Evolutionary conservation across 2,329 filamentous ascomycete species (phyloP).

Genomic region (Fusarium caatingaense): DNA sequence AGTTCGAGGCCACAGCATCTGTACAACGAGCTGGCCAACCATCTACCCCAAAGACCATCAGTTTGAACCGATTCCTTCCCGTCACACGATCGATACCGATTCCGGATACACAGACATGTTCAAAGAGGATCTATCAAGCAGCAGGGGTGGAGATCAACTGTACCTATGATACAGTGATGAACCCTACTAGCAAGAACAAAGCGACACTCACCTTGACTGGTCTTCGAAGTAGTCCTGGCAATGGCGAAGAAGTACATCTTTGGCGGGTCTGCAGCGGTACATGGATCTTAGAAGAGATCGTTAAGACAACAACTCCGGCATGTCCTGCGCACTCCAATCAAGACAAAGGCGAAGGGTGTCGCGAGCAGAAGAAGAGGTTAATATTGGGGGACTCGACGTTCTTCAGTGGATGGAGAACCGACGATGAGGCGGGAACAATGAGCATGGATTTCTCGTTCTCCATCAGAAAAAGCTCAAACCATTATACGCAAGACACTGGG

Average conservation of each 20-base stretch:
- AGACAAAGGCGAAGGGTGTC: not conserved
- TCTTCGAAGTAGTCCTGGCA: conserved; percentile 74
- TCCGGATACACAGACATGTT: conserved; percentile 81
- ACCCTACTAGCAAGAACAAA: conserved; percentile 80
- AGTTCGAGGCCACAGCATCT: conserved; percentile 74
- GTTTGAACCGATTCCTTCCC: conserved; percentile 72
- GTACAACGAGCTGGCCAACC: conserved; percentile 63
- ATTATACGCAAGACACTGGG: conserved; percentile 81
- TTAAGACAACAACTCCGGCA: conserved; percentile 78
- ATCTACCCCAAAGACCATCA: conserved; percentile 58
- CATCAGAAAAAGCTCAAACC: conserved; percentile 48
- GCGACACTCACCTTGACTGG: conserved; percentile 56
- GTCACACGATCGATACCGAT: conserved; percentile 80
- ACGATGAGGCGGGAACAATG: conserved; percentile 57
- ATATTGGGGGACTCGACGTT: conserved; percentile 82
- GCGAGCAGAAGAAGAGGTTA: conserved; percentile 69
- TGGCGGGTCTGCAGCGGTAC: conserved; percentile 91
- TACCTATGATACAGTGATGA: conserved; percentile 80
- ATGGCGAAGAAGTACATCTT: conserved; percentile 72
- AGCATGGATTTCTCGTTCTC: conserved; percentile 75
- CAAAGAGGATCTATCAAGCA: conserved; percentile 77
- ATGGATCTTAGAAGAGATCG: conserved; percentile 90
- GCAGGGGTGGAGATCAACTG: conserved; percentile 89
- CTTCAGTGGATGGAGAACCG: conserved; percentile 87
- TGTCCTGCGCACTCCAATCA: conserved; percentile 74